Evolutionary conservation across 768 basidiomycete genomes (phyloP).

Genomic region (Termitomyces sp.): DNA sequence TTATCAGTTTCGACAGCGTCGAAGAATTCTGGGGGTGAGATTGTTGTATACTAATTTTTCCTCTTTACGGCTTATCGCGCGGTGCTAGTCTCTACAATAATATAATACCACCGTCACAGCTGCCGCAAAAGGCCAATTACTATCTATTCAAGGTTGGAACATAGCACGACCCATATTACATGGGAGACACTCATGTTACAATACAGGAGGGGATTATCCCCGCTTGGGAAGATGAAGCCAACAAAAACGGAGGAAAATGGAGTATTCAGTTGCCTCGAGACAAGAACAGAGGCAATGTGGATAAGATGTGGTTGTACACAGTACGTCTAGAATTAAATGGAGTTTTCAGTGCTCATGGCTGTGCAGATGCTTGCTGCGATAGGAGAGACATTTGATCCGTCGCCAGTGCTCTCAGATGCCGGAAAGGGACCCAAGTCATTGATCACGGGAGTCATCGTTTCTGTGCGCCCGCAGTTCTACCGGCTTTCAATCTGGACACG

Average conservation of each 20-base stretch:
- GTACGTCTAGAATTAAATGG: slow-evolving; percentile 39
- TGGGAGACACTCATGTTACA: slow-evolving; percentile 1
- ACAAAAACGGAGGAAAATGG: slow-evolving; percentile 98
- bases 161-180: not conserved
- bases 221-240: slow-evolving; percentile 96
- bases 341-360: not conserved
- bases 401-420: slow-evolving; percentile 48
- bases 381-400: slow-evolving; percentile 96
- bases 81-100: slow-evolving; percentile 83
- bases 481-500: slow-evolving; percentile 98
- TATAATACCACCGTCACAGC: slow-evolving; percentile 89
- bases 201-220: slow-evolving; percentile 89
- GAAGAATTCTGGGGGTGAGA: slow-evolving; percentile 99
- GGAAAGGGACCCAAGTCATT: slow-evolving; percentile 50
- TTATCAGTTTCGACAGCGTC: slow-evolving; percentile 93
- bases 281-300: slow-evolving; percentile 80
- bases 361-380: slow-evolving; percentile 97
- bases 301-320: slow-evolving; percentile 98
- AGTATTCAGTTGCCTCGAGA: slow-evolving; percentile 95
- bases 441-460: slow-evolving; percentile 93
- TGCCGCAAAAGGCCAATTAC: slow-evolving; percentile 97
- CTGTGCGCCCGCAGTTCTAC: slow-evolving; percentile 92
- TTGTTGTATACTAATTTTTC: not conserved
- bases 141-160: slow-evolving; percentile 90
- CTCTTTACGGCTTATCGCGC: slow-evolving; percentile 12